These are phyloP conservation scores for Leonotis leonurus DNA, from an alignment of 257 asterid species.

Conservation along the genomic window DNA sequence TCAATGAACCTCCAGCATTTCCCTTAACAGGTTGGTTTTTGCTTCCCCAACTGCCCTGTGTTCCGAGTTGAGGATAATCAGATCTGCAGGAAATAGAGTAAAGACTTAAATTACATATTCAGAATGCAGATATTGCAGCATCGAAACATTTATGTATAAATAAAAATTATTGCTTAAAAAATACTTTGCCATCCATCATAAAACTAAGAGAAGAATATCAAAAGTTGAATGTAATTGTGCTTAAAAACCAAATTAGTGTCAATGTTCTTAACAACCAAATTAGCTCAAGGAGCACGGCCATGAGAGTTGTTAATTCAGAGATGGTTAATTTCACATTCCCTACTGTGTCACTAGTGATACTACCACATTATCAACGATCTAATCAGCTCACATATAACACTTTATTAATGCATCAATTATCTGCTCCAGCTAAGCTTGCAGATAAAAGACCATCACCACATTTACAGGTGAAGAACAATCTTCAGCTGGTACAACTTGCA, in stretches of 20 bases:
- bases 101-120: neutral
- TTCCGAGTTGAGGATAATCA: constrained; percentile 67
- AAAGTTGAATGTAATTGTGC: neutral
- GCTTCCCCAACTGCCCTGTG: constrained; percentile 57
- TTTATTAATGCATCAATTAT: neutral
- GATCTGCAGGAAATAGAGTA: constrained; percentile 43
- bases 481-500: neutral
- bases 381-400: neutral
- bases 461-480: neutral
- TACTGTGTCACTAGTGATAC: neutral
- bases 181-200: neutral
- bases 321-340: neutral
- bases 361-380: neutral
- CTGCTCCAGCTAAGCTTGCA: neutral
- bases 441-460: neutral
- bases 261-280: neutral
- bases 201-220: neutral
- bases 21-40: constrained; percentile 55
- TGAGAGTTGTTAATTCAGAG: neutral
- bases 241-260: neutral
- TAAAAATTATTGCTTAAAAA: neutral
- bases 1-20: constrained; percentile 43
- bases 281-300: neutral
- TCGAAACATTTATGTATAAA: neutral
- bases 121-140: neutral